Conservation (phyloP, 2,329 filamentous ascomycete species). For the Diaporthe ilicicola region DNA sequence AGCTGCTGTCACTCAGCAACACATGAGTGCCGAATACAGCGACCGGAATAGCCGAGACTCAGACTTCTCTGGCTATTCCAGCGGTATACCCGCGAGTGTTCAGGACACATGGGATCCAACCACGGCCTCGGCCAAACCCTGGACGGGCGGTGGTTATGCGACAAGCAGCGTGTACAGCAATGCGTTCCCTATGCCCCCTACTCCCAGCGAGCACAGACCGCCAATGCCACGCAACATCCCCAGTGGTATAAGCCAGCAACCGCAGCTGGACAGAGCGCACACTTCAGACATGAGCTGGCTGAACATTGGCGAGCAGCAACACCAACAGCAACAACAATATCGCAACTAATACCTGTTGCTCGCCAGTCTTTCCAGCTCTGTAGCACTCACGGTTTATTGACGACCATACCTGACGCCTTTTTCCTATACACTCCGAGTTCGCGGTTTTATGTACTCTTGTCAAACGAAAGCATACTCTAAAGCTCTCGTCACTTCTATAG, state of each 20-base stretch:
- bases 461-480: constrained; percentile 21
- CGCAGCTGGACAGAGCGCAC: constrained; percentile 59
- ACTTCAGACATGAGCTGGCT: constrained; percentile 82
- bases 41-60: constrained; percentile 64
- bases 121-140: constrained; percentile 49
- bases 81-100: constrained; percentile 71
- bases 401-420: constrained; percentile 25
- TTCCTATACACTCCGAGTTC: constrained; percentile 18
- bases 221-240: constrained; percentile 41
- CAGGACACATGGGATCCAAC: constrained; percentile 64
- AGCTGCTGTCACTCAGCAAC: constrained; percentile 58
- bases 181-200: constrained; percentile 52
- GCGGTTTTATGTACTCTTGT: neutral
- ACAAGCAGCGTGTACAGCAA: constrained; percentile 62
- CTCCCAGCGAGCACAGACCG: constrained; percentile 39
- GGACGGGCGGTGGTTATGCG: constrained; percentile 56
- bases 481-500: constrained; percentile 19
- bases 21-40: constrained; percentile 65
- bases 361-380: neutral
- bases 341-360: constrained; percentile 24
- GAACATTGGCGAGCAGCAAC: constrained; percentile 66
- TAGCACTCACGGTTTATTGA: constrained; percentile 23
- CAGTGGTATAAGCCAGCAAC: constrained; percentile 55
- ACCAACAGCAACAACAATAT: constrained; percentile 10
- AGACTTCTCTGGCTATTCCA: constrained; percentile 64